Percentiles rank a stretch among this genome's conserved stretches.
phyloP scores from a whole-genome alignment of 1,284 basidiomycete species.

The Meripilus lineatus region DNA sequence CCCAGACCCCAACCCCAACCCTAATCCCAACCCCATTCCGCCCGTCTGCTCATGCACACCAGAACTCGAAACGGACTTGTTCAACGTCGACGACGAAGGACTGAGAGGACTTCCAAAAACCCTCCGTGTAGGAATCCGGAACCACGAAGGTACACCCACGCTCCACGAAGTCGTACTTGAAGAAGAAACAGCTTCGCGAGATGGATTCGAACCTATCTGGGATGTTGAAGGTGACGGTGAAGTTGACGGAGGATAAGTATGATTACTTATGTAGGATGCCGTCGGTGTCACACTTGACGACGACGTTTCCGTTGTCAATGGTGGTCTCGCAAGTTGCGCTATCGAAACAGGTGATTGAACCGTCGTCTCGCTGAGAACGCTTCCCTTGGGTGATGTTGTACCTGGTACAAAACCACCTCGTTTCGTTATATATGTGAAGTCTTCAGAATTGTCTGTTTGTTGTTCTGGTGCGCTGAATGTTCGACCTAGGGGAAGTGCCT shows the following conservation, averaged over 20 bases:
- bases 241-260: constrained; percentile 77
- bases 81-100: constrained; percentile 11
- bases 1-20: no score
- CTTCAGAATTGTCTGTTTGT: constrained; percentile 39
- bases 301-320: constrained; percentile 15
- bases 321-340: constrained; percentile 19
- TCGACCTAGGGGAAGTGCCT: constrained; percentile 35
- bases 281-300: constrained; percentile 19
- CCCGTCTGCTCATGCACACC: no score
- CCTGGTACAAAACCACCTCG: constrained; percentile 54
- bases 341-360: constrained; percentile 7
- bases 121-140: constrained; percentile 52
- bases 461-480: constrained; percentile 28
- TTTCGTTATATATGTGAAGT: constrained; percentile 66
- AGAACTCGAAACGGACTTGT: constrained; percentile 18
- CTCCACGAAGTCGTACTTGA: constrained; percentile 43
- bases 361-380: background rate
- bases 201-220: constrained; percentile 25
- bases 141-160: constrained; percentile 68
- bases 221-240: constrained; percentile 40
- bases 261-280: constrained; percentile 24
- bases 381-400: constrained; percentile 32
- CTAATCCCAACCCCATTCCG: no score
- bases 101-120: constrained; percentile 25
- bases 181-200: constrained; percentile 24